phyloP scores from a whole-genome alignment of 2,329 filamentous ascomycete genomes.

The Alternaria gansuensis region DNA sequence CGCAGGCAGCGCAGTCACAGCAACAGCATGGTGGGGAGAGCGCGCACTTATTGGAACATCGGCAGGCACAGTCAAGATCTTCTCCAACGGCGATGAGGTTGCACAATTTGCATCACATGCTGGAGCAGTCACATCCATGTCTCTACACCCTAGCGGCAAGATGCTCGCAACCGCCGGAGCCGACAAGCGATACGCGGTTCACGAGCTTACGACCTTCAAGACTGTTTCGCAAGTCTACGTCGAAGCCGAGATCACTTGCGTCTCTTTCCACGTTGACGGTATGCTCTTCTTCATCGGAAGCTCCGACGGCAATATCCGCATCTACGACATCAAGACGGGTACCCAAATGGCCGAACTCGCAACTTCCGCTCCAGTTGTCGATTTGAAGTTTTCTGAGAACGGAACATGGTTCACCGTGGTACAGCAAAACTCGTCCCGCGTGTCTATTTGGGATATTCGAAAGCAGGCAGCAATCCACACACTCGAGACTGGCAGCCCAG shows the following conservation, averaged over 20 bases:
- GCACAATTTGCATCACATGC: constrained; percentile 82
- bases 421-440: constrained; percentile 76
- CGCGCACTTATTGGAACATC: constrained; percentile 77
- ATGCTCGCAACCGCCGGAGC: constrained; percentile 86
- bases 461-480: constrained; percentile 84
- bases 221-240: constrained; percentile 81
- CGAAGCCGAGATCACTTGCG: constrained; percentile 78
- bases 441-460: constrained; percentile 90
- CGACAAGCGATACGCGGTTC: constrained; percentile 92
- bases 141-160: constrained; percentile 82
- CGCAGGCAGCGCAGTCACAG: constrained; percentile 71
- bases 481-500: constrained; percentile 82
- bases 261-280: constrained; percentile 95
- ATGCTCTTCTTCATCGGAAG: constrained; percentile 88
- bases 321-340: constrained; percentile 86
- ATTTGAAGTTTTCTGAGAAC: constrained; percentile 91
- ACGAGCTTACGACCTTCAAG: constrained; percentile 75
- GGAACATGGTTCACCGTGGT: constrained; percentile 93
- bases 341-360: constrained; percentile 78
- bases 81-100: constrained; percentile 73
- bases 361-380: constrained; percentile 71
- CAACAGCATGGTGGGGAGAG: constrained; percentile 70
- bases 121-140: constrained; percentile 78
- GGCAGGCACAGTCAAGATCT: constrained; percentile 81
- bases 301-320: constrained; percentile 79